A percentile compares a stretch with the other conserved stretches of the same genome.
phyloP scores from a whole-genome alignment of 2,329 filamentous ascomycete genomes.

The Phaeosphaeria sp. region DNA sequence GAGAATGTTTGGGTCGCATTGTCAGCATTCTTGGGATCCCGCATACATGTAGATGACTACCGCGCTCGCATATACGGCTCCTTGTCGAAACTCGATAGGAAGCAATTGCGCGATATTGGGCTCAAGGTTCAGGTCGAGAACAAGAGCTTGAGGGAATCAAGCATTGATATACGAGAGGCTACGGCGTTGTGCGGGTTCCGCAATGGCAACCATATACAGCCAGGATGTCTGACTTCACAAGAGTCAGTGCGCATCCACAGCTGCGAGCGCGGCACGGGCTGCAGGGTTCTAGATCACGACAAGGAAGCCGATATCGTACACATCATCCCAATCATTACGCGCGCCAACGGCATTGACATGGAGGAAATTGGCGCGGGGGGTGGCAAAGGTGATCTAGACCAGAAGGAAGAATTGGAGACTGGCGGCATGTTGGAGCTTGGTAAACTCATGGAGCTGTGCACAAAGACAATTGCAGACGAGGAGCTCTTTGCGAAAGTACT shows the following conservation, averaged over 20 bases:
- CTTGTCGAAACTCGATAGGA: conserved; percentile 45
- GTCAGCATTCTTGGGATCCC: conserved; percentile 70
- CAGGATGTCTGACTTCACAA: conserved; percentile 75
- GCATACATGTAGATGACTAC: conserved; percentile 85
- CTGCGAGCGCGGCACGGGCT: conserved; percentile 77
- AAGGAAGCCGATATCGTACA: conserved; percentile 65
- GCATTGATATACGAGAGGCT: conserved; percentile 61
- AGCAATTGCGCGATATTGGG: conserved; percentile 39
- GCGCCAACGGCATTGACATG: conserved; percentile 68
- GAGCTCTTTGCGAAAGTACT: conserved; percentile 45
- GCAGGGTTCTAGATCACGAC: conserved; percentile 58
- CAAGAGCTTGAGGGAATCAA: conserved; percentile 34
- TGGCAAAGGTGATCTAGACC: conserved; percentile 76
- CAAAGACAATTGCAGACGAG: conserved; percentile 45
- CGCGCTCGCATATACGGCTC: conserved; percentile 76
- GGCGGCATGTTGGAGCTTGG: conserved; percentile 56
- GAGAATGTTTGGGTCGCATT: conserved; percentile 91
- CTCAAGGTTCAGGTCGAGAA: conserved; percentile 43
- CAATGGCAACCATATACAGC: conserved; percentile 73
- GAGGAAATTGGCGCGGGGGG: conserved; percentile 80
- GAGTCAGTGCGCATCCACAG: conserved; percentile 76
- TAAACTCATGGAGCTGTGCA: conserved; percentile 62
- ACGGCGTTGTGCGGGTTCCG: conserved; percentile 75
- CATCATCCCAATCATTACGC: conserved; percentile 79
- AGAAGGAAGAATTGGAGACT: conserved; percentile 70